Conservation (phyloP, 1,284 basidiomycete species). For the Fistulina hepatica region DNA sequence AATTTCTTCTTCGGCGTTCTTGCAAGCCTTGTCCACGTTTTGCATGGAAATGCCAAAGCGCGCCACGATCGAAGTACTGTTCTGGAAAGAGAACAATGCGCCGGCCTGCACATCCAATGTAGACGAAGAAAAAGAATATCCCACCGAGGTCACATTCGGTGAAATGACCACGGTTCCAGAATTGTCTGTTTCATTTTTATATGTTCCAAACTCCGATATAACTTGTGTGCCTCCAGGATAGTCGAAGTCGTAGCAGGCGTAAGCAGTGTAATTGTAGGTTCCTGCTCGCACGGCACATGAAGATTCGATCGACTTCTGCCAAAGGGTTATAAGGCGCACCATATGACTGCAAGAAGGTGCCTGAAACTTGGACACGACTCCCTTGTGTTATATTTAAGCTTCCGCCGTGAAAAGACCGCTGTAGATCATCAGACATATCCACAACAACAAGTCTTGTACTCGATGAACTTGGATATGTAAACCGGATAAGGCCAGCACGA, state of each 20-base stretch:
- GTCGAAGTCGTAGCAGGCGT: slow-evolving; percentile 36
- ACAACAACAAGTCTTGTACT: slow-evolving; percentile 25
- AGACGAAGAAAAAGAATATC: slow-evolving; percentile 25
- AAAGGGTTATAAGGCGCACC: neutral
- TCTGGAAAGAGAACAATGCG: slow-evolving; percentile 30
- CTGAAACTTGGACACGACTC: slow-evolving; percentile 29
- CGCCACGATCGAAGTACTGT: slow-evolving; percentile 23
- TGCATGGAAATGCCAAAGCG: slow-evolving; percentile 38
- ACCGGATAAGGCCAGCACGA: slow-evolving; percentile 33
- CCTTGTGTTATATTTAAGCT: slow-evolving; percentile 22
- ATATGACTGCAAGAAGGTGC: slow-evolving; percentile 33
- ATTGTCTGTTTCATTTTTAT: slow-evolving; percentile 24
- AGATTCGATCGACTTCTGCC: neutral
- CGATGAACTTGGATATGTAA: slow-evolving; percentile 27
- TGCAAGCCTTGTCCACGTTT: slow-evolving; percentile 31
- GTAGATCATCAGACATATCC: slow-evolving; percentile 38
- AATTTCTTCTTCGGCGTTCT: slow-evolving; percentile 36
- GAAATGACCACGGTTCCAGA: slow-evolving; percentile 28
- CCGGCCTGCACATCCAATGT: slow-evolving; percentile 32
- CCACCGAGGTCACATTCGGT: slow-evolving; percentile 22
- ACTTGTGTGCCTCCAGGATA: slow-evolving; percentile 16
- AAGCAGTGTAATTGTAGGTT: slow-evolving; percentile 36
- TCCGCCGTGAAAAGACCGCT: slow-evolving; percentile 39
- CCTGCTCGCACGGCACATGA: slow-evolving; percentile 31
- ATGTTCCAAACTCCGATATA: slow-evolving; percentile 28